Percentiles rank a stretch among this genome's conserved stretches.
These are phyloP conservation scores for Theileria annulata DNA, from an alignment of 169 alveolate genomes.

Conservation along the genomic window DNA sequence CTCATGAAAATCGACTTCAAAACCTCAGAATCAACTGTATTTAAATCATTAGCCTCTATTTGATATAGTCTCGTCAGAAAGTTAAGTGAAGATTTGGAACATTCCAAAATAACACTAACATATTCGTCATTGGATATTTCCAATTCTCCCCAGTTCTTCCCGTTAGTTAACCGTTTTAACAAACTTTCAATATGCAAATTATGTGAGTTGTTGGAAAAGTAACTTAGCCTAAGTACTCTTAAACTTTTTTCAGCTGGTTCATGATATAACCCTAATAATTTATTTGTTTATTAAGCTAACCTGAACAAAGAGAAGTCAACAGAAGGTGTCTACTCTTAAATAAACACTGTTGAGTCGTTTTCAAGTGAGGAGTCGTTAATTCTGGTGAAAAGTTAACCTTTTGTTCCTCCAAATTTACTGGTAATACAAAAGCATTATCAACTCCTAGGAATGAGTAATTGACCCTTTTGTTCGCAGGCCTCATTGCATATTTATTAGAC, in stretches of 20 bases:
- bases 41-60: conserved; percentile 6
- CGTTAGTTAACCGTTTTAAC: background rate
- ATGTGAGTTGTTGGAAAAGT: background rate
- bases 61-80: conserved; percentile 12
- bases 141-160: background rate
- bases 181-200: background rate
- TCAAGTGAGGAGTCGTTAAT: background rate
- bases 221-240: background rate
- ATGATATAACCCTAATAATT: conserved; percentile 13
- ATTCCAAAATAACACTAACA: conserved; percentile 2
- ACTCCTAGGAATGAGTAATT: conserved; percentile 55
- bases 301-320: conserved; percentile 9
- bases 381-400: conserved; percentile 4
- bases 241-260: background rate
- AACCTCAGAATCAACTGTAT: background rate
- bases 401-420: conserved; percentile 21
- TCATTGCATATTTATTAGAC: conserved; percentile 18
- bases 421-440: conserved; percentile 40
- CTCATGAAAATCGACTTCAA: background rate
- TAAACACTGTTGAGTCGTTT: conserved; percentile 12
- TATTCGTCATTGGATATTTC: background rate
- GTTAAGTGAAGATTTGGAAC: conserved; percentile 11
- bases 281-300: background rate
- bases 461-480: conserved; percentile 57
- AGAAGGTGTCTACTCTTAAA: conserved; percentile 28